phyloP scores from a whole-genome alignment of 257 asterid species.

The Solanum rostratum region DNA sequence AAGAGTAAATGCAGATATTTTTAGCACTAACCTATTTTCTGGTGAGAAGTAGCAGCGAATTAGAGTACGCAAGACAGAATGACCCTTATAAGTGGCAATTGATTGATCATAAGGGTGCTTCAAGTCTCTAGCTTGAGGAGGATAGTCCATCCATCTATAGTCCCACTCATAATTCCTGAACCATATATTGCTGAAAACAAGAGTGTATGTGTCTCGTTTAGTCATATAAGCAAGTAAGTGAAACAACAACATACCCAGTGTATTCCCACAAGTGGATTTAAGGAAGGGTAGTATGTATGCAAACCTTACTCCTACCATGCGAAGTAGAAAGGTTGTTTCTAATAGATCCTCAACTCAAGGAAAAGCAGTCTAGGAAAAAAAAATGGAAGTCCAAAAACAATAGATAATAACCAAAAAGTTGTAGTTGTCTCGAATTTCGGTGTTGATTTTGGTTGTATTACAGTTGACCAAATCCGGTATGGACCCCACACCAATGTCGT shows the following conservation, averaged over 20 bases:
- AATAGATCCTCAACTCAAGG: neutral
- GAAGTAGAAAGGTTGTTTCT: neutral
- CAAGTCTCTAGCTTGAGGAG: slow-evolving; percentile 47
- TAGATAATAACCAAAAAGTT: neutral
- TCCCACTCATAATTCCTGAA: slow-evolving; percentile 74
- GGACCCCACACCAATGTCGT: neutral
- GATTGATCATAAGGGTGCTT: slow-evolving; percentile 80
- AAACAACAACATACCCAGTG: neutral
- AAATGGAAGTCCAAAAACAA: neutral
- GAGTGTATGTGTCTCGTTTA: neutral
- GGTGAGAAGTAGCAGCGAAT: slow-evolving; percentile 94
- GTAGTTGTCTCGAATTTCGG: neutral
- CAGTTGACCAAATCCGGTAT: neutral
- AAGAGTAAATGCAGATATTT: neutral
- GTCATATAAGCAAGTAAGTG: neutral
- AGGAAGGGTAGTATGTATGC: neutral
- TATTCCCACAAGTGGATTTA: neutral
- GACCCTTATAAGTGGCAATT: slow-evolving; percentile 68
- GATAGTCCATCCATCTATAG: slow-evolving; percentile 95
- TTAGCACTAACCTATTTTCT: slow-evolving; percentile 44
- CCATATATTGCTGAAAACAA: slow-evolving; percentile 29
- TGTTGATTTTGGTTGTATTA: neutral
- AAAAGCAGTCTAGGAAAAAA: neutral
- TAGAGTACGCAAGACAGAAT: slow-evolving; percentile 72
- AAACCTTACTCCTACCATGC: neutral